Base-by-base conservation (phyloP, 1,284 basidiomycete species). In the Ganoderma sinense region DNA sequence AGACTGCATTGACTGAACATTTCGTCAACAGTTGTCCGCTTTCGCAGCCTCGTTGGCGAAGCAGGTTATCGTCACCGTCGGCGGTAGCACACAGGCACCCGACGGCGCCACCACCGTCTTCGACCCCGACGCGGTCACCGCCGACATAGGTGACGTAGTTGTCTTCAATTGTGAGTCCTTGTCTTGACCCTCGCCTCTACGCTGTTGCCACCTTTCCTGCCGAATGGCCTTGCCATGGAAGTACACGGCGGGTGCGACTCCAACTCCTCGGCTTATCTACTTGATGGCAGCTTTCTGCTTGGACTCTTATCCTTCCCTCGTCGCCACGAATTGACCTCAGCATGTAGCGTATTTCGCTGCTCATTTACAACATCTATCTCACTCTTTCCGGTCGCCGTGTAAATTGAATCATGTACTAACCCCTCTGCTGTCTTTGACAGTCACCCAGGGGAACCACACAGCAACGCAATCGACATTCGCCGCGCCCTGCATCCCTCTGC, bases 391-490 rank as follows among this genome's bases (percentile, higher is more conserved):
- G n/a, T n/a, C n/a, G n/a, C n/a, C n/a, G 10, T 5, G 23, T 39
- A 20, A 36, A 18, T 36, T 33, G 13, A 26, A 13, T 29, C 23
- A 33, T 65, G 2, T 55, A 2, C n/a, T 33, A 41, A 55, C 16
- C 26, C 8, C 23, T 23, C 45, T 60, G 41, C 51, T 61, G n/a
- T 31, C 59, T 26, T 26, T 40, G 39, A 4, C 70, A 88, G 87
- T 89, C 78, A 87, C 86, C 0, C 73, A 80, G 67, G 89, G 88
- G 56, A 89, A 87, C 78, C 88, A 89, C 77, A 86, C 85, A 20
- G 88, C 82, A 53, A 89, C 83, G 1, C 85, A 89, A 77, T 87
- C 88, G 14, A 83, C 82, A 4, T 91, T 90, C 74, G 82, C 80
- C 14, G 71, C 75, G 31, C 89, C 89, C 10, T 91, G 89, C 74